Evolutionary conservation across 306 rosid species (phyloP).

Genomic region (Herpetospermum pedunculosum): DNA sequence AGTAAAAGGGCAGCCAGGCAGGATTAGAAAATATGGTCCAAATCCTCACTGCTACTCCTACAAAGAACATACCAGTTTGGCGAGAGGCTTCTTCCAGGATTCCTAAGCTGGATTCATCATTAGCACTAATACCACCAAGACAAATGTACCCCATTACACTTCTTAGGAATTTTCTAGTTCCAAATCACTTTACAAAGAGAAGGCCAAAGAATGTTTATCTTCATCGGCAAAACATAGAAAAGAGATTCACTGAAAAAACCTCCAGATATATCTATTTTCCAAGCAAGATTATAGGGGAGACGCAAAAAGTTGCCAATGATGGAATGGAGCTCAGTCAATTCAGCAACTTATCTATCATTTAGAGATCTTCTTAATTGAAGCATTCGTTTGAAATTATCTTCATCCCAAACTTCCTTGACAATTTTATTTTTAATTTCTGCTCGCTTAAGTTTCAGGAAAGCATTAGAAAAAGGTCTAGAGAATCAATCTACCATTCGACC

Average conservation of each 20-base stretch:
- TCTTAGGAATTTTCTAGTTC: background rate
- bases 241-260: background rate
- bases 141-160: background rate
- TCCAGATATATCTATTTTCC: background rate
- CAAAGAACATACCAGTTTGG: background rate
- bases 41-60: background rate
- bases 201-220: background rate
- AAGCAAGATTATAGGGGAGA: background rate
- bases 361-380: background rate
- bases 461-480: background rate
- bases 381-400: background rate
- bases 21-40: background rate
- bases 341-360: background rate
- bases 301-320: background rate
- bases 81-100: background rate
- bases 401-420: background rate
- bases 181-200: background rate
- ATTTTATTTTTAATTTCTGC: background rate
- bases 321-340: background rate
- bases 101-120: background rate
- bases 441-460: background rate
- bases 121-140: background rate
- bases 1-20: background rate
- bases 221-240: background rate
- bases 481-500: background rate